These are phyloP conservation scores for Vigna angularis DNA, from an alignment of 306 rosid species.

Conservation along the genomic window DNA sequence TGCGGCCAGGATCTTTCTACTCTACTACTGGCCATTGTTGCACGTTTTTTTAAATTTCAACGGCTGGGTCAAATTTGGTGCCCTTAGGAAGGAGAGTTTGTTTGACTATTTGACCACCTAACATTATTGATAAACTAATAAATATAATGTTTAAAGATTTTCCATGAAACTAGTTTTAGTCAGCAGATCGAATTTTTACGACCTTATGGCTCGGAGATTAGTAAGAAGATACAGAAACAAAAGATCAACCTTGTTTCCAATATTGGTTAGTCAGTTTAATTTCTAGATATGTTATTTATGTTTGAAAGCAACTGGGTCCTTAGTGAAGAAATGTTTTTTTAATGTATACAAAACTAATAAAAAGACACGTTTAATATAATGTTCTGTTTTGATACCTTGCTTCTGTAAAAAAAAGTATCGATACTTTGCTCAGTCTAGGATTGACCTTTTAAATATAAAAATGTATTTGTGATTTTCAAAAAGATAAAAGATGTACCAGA, in stretches of 20 bases:
- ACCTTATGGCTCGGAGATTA: not conserved
- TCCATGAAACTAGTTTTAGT: not conserved
- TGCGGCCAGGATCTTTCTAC: constrained; percentile 21
- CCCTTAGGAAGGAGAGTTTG: not conserved
- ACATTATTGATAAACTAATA: not conserved
- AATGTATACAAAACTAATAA: not conserved
- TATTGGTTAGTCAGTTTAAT: not conserved
- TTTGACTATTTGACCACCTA: not conserved
- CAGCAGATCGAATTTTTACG: not conserved
- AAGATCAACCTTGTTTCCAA: not conserved
- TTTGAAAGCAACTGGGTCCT: not conserved
- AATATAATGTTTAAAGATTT: not conserved
- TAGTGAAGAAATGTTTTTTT: not conserved
- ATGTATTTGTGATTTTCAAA: not conserved
- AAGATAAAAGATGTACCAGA: too few species aligned
- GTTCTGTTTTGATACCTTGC: not conserved
- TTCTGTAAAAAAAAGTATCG: not conserved
- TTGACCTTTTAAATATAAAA: not conserved
- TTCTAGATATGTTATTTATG: not conserved
- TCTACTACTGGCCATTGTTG: not conserved
- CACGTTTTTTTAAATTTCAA: not conserved
- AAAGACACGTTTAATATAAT: not conserved
- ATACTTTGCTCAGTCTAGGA: not conserved
- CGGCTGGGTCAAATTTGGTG: constrained; percentile 35
- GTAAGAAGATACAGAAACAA: not conserved